Evolutionary conservation across 1,139 yeast species (phyloP).

Genomic region (Geotrichum armillariae): DNA sequence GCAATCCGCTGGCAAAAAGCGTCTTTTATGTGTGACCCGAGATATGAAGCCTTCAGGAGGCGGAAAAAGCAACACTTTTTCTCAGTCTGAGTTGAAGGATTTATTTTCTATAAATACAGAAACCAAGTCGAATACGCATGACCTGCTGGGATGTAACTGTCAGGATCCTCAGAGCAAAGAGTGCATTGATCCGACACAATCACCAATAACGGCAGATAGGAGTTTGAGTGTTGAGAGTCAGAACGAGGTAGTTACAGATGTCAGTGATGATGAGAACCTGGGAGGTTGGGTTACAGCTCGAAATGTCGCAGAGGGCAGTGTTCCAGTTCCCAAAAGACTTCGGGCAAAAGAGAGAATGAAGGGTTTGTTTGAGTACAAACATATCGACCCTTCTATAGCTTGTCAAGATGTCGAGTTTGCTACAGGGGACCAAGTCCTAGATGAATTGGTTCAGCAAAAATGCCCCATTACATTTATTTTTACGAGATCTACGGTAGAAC

Average conservation of each 20-base stretch:
- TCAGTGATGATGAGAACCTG: slow-evolving; percentile 28
- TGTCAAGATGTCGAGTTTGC: slow-evolving; percentile 1
- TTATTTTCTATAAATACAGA: slow-evolving; percentile 60
- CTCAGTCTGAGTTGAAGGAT: slow-evolving; percentile 65
- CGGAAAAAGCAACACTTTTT: slow-evolving; percentile 36
- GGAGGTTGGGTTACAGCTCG: slow-evolving; percentile 54
- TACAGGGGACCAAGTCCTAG: slow-evolving; percentile 16
- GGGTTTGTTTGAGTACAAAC: slow-evolving; percentile 59
- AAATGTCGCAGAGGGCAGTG: slow-evolving; percentile 31
- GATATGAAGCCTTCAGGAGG: slow-evolving; percentile 17
- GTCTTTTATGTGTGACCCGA: slow-evolving; percentile 11
- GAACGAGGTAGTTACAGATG: slow-evolving; percentile 21
- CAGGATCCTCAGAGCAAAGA: slow-evolving; percentile 1
- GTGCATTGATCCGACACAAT: neutral
- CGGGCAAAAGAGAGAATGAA: slow-evolving; percentile 45
- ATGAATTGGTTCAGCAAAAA: slow-evolving; percentile 1
- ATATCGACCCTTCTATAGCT: slow-evolving; percentile 43
- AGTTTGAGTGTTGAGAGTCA: slow-evolving; percentile 4
- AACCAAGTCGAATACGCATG: slow-evolving; percentile 77
- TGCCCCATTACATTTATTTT: slow-evolving; percentile 16
- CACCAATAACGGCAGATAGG: slow-evolving; percentile 13
- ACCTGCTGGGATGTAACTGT: slow-evolving; percentile 73
- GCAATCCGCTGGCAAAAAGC: slow-evolving; percentile 13
- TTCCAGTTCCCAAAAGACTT: slow-evolving; percentile 28
- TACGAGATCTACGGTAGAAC: slow-evolving; percentile 19